A percentile compares a stretch with the other conserved stretches of the same genome.
Conservation (phyloP, 169 alveolate species). For the Plasmodium fragile region DNA sequence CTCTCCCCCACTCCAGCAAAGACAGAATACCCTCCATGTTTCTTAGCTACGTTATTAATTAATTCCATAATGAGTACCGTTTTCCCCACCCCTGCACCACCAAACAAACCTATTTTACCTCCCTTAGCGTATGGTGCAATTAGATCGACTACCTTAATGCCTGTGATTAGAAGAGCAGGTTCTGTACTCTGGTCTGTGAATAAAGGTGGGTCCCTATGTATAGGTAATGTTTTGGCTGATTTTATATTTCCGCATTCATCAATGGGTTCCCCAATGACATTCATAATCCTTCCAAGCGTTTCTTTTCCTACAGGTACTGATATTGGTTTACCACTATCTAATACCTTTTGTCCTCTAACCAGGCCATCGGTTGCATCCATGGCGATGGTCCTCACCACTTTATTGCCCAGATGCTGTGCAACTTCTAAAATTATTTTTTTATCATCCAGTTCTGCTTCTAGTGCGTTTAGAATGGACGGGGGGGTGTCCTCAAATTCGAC, state of each 20-base stretch:
- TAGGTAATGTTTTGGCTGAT: conserved; percentile 89
- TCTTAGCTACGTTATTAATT: conserved; percentile 97
- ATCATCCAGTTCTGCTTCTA: conserved; percentile 92
- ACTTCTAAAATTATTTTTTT: conserved; percentile 95
- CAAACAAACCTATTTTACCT: conserved; percentile 98
- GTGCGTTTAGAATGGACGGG: conserved; percentile 96
- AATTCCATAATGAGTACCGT: conserved; percentile 98
- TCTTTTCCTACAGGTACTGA: conserved; percentile 93
- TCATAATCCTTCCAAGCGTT: conserved; percentile 96
- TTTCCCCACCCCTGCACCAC: conserved; percentile 99
- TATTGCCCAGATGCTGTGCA: conserved; percentile 96
- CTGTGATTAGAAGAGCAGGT: conserved; percentile 94
- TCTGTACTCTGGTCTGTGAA: conserved; percentile 95
- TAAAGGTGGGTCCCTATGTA: conserved; percentile 97
- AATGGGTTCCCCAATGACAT: conserved; percentile 98
- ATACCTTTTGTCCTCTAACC: conserved; percentile 95
- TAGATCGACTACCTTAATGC: conserved; percentile 96
- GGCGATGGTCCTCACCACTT: conserved; percentile 94
- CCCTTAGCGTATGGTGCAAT: conserved; percentile 98
- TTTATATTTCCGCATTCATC: conserved; percentile 97
- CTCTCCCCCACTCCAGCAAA: conserved; percentile 99
- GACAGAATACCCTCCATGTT: conserved; percentile 99
- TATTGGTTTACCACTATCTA: conserved; percentile 96
- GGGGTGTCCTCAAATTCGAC: conserved; percentile 96
- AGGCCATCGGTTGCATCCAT: conserved; percentile 99